Percentiles rank a stretch among this genome's conserved stretches.
phyloP scores from a whole-genome alignment of 352 stramenopile species.

The Pythium periplocum region DNA sequence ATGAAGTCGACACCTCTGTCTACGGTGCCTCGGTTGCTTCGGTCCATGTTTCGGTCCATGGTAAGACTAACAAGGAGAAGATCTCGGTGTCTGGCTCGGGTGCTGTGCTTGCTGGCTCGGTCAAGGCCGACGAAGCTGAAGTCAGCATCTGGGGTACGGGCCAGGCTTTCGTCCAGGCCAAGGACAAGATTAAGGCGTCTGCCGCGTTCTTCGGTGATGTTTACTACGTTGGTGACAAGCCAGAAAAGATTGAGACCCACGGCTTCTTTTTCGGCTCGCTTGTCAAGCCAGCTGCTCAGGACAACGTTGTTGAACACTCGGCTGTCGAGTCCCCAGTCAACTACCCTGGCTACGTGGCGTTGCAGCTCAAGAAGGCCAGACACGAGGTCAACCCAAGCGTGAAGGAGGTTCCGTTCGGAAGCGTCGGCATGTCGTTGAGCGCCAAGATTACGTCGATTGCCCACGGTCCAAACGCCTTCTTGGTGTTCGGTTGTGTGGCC shows the following conservation, averaged over 20 bases:
- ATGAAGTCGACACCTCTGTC: conserved; percentile 36
- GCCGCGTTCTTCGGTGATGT: conserved; percentile 3
- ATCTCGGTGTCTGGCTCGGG: conserved; percentile 44
- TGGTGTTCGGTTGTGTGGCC: conserved; percentile 33
- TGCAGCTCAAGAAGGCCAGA: conserved; percentile 12
- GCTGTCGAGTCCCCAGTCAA: not conserved
- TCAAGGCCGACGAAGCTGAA: conserved; percentile 27
- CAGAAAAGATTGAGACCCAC: conserved; percentile 1
- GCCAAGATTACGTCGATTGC: conserved; percentile 14
- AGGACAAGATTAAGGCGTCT: not conserved
- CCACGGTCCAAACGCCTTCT: conserved; percentile 22
- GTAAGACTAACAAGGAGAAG: conserved; percentile 35
- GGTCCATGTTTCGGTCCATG: conserved; percentile 26
- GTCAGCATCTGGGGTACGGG: conserved; percentile 44
- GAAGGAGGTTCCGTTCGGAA: conserved; percentile 13
- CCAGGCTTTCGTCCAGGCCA: not conserved
- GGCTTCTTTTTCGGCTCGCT: too few species aligned
- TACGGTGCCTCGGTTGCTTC: conserved; percentile 41
- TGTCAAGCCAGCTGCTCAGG: not conserved
- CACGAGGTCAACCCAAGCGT: conserved; percentile 31
- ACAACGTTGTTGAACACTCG: not conserved
- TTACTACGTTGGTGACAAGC: conserved; percentile 4
- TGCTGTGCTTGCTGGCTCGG: conserved; percentile 37
- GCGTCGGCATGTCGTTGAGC: conserved; percentile 4
- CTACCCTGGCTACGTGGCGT: not conserved